Percentiles rank a stretch among this genome's conserved stretches.
Evolutionary conservation across 2,329 filamentous ascomycete genomes (phyloP).

Genomic region (Cytospora schulzeri): DNA sequence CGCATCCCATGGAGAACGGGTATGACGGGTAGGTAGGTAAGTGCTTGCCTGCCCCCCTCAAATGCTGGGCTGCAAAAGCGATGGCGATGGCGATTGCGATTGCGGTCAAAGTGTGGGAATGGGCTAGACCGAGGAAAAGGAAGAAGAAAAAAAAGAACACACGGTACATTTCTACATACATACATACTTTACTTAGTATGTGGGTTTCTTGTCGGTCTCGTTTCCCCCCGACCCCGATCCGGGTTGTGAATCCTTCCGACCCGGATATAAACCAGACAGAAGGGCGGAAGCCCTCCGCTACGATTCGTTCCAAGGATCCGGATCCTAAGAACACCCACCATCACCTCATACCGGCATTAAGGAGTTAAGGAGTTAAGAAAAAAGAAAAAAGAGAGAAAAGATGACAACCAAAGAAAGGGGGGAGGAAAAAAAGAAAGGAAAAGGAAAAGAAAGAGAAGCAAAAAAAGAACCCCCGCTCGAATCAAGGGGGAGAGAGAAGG

Average conservation of each 20-base stretch:
- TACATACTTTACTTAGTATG: too few relatives aligned
- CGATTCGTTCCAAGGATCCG: not conserved
- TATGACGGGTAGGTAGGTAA: too few relatives aligned
- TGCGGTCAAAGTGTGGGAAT: not conserved
- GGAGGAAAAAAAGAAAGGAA: not conserved
- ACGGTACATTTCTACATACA: too few relatives aligned
- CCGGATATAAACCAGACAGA: not conserved
- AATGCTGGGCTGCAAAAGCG: not conserved
- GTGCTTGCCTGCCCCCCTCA: not conserved
- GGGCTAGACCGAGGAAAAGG: too few relatives aligned
- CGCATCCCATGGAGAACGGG: not conserved
- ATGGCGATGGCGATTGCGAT: not conserved
- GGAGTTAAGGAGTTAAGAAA: too few relatives aligned
- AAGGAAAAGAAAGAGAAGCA: not conserved
- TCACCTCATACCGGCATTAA: not conserved
- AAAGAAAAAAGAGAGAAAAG: not conserved
- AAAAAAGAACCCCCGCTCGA: not conserved
- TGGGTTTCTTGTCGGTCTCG: too few relatives aligned
- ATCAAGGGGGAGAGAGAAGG: not conserved
- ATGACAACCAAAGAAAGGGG: not conserved
- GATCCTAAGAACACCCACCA: not conserved
- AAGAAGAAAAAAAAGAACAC: not conserved
- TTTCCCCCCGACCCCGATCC: not conserved
- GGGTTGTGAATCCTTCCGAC: not conserved
- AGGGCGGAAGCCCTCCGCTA: not conserved